A percentile compares a stretch with the other conserved stretches of the same genome.
Conservation (phyloP, 2,329 filamentous ascomycete species). For the Penicillium crustosum region DNA sequence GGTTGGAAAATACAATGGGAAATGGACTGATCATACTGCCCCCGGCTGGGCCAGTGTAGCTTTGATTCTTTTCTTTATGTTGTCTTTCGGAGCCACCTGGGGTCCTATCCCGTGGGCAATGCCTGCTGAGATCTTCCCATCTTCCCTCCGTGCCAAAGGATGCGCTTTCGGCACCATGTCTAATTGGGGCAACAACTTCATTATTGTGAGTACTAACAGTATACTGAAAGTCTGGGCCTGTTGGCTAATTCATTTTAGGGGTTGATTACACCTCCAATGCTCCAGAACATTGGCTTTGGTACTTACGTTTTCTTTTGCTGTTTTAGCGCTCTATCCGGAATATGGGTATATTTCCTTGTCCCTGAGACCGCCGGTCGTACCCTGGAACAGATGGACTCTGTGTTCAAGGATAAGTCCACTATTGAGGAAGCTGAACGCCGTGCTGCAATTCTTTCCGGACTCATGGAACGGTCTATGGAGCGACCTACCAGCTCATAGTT, state of each 20-base stretch:
- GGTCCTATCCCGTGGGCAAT: not conserved
- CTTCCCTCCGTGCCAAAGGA: not conserved
- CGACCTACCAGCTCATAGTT: not conserved
- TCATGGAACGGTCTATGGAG: not conserved
- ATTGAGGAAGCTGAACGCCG: not conserved
- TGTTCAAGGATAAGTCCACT: not conserved
- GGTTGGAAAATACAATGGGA: not conserved
- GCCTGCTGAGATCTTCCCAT: not conserved
- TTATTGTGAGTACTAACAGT: not conserved
- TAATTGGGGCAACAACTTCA: not conserved
- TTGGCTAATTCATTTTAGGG: not conserved
- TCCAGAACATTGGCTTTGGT: not conserved
- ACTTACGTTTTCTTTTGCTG: not conserved
- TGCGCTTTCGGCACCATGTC: not conserved
- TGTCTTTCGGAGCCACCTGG: not conserved
- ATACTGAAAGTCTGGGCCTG: not conserved
- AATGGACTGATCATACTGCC: not conserved
- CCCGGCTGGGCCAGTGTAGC: not conserved
- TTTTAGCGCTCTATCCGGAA: not conserved
- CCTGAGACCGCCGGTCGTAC: not conserved
- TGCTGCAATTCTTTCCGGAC: not conserved
- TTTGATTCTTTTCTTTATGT: not conserved
- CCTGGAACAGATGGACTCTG: not conserved
- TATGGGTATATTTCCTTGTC: not conserved
- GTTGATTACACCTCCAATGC: not conserved